Evolutionary conservation across 2,329 filamentous ascomycete genomes (phyloP).

Genomic region (Aspergillus viridinutans): DNA sequence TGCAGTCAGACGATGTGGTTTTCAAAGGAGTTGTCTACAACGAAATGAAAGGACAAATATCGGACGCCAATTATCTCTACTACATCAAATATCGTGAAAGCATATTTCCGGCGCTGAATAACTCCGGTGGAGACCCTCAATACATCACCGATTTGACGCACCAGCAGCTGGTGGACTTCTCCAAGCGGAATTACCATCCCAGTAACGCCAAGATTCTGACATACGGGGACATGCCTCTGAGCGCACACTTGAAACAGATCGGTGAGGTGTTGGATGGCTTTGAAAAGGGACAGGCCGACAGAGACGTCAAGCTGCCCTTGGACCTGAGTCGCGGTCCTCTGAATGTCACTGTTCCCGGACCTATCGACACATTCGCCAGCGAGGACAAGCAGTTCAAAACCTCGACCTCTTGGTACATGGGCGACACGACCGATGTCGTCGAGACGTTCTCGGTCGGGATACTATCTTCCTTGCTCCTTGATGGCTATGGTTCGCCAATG

Average conservation of each 20-base stretch:
- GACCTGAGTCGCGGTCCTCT: slow-evolving; percentile 63
- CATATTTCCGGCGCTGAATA: slow-evolving; percentile 90
- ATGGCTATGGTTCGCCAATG: slow-evolving; percentile 91
- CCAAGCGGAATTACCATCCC: slow-evolving; percentile 90
- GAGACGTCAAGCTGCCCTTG: slow-evolving; percentile 71
- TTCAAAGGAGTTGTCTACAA: slow-evolving; percentile 99
- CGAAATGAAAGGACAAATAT: slow-evolving; percentile 99
- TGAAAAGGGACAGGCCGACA: slow-evolving; percentile 63
- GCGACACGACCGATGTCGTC: slow-evolving; percentile 73
- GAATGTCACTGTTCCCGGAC: slow-evolving; percentile 69
- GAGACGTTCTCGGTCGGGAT: slow-evolving; percentile 86
- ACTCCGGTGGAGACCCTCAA: slow-evolving; percentile 92
- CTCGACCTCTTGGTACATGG: slow-evolving; percentile 87
- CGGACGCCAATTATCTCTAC: slow-evolving; percentile 91
- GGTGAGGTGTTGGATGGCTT: slow-evolving; percentile 71
- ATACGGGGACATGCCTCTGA: slow-evolving; percentile 86
- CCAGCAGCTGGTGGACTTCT: slow-evolving; percentile 81
- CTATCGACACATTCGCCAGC: slow-evolving; percentile 80
- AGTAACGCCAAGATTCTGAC: slow-evolving; percentile 96
- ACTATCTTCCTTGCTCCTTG: slow-evolving; percentile 77
- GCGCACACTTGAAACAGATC: slow-evolving; percentile 74
- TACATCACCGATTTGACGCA: slow-evolving; percentile 96
- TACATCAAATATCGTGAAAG: slow-evolving; percentile 94
- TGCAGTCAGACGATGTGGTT: slow-evolving; percentile 60
- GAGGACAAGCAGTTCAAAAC: slow-evolving; percentile 88